These are phyloP conservation scores for Alternaria triticina DNA, from an alignment of 2,329 filamentous ascomycete species.

Conservation along the genomic window DNA sequence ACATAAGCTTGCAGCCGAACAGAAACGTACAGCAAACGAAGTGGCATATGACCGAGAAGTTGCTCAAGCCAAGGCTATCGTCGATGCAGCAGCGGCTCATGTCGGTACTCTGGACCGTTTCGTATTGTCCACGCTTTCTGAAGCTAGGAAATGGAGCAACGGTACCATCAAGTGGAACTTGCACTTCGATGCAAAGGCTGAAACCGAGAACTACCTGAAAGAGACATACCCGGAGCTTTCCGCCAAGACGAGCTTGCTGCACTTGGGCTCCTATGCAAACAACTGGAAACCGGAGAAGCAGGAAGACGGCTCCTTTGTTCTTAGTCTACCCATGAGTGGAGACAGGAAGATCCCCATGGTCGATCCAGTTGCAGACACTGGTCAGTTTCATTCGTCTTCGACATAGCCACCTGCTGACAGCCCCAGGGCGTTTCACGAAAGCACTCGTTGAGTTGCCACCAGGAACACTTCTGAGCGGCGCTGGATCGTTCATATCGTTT, in stretches of 20 bases:
- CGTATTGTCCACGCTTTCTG: constrained; percentile 53
- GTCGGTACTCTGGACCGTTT: constrained; percentile 49
- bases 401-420: background rate
- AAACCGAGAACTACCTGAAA: constrained; percentile 49
- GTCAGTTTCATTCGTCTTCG: constrained; percentile 9
- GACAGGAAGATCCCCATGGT: constrained; percentile 28
- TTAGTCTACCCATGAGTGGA: constrained; percentile 26
- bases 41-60: constrained; percentile 47
- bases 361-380: constrained; percentile 23
- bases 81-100: constrained; percentile 48
- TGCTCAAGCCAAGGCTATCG: constrained; percentile 49
- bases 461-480: constrained; percentile 34
- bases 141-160: constrained; percentile 34
- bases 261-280: constrained; percentile 29
- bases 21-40: constrained; percentile 35
- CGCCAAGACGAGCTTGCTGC: constrained; percentile 36
- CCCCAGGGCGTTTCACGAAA: constrained; percentile 25
- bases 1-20: constrained; percentile 20
- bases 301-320: constrained; percentile 24
- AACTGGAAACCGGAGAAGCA: constrained; percentile 36
- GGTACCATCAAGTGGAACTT: constrained; percentile 45
- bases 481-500: constrained; percentile 26
- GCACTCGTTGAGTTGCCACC: constrained; percentile 30
- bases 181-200: constrained; percentile 54
- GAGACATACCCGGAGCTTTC: constrained; percentile 33